Percentiles rank a stretch among this genome's conserved stretches.
These are phyloP conservation scores for Eucalyptus curtisii DNA, from an alignment of 345 rosid species.

Conservation along the genomic window DNA sequence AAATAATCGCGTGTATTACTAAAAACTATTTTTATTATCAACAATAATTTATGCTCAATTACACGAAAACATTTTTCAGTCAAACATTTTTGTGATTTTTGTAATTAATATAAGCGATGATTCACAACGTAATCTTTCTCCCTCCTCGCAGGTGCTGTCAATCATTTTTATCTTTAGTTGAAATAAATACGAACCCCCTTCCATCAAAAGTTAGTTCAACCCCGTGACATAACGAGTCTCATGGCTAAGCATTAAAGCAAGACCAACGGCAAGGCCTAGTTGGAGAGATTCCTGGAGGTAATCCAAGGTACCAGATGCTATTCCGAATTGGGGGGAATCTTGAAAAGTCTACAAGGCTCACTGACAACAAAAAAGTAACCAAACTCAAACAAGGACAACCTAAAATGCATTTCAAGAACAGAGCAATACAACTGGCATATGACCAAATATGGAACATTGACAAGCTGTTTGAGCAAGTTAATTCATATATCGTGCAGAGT, in stretches of 20 bases:
- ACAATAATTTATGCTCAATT: accelerated
- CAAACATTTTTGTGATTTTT: not conserved
- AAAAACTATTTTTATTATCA: accelerated
- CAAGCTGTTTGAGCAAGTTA: not conserved
- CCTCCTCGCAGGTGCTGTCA: not conserved
- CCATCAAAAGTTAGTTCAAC: not conserved
- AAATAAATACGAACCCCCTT: not conserved
- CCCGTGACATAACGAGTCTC: not conserved
- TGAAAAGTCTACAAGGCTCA: not conserved
- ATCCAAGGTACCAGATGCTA: not conserved
- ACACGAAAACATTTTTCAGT: not conserved
- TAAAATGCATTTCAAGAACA: not conserved
- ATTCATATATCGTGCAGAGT: not conserved
- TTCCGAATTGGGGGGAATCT: not conserved
- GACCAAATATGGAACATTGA: not conserved
- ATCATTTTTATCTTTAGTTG: not conserved
- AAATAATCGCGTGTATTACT: accelerated
- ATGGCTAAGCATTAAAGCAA: not conserved
- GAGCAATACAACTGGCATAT: not conserved
- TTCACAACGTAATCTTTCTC: not conserved
- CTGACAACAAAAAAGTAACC: not conserved
- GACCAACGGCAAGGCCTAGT: not conserved
- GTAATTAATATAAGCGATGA: not conserved
- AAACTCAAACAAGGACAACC: not conserved
- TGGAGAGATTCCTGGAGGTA: not conserved